Evolutionary conservation across 306 rosid genomes (phyloP).

Genomic region (Medicago lupulina): DNA sequence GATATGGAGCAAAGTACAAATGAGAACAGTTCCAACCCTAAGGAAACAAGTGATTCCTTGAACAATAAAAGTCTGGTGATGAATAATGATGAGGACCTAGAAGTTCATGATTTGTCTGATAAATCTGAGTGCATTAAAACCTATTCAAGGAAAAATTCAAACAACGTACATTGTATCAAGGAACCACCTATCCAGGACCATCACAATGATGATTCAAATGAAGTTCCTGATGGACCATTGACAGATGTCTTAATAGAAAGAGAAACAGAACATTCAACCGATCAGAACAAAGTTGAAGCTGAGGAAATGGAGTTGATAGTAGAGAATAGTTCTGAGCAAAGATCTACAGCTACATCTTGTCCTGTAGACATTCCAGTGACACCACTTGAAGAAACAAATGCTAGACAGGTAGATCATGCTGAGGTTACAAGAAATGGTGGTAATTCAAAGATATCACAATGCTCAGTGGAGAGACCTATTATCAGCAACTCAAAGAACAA

Average conservation of each 20-base stretch:
- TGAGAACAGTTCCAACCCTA: slow-evolving; percentile 25
- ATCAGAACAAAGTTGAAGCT: slow-evolving; percentile 36
- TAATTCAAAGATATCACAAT: slow-evolving; percentile 38
- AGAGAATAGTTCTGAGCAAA: slow-evolving; percentile 23
- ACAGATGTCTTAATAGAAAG: slow-evolving; percentile 34
- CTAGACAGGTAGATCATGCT: slow-evolving; percentile 30
- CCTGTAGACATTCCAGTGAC: slow-evolving; percentile 29
- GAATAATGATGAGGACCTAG: slow-evolving; percentile 16
- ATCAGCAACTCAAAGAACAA: slow-evolving; percentile 56
- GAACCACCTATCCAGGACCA: slow-evolving; percentile 1
- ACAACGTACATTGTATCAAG: slow-evolving; percentile 15
- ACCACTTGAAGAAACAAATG: slow-evolving; percentile 40
- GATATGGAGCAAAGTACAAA: background rate
- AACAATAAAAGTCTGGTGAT: slow-evolving; percentile 34
- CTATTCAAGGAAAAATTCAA: slow-evolving; percentile 32
- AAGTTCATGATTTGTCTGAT: slow-evolving; percentile 11
- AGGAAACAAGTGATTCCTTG: slow-evolving; percentile 20
- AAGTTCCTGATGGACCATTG: slow-evolving; percentile 34
- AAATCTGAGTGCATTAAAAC: slow-evolving; percentile 7
- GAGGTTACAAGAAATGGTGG: slow-evolving; percentile 33
- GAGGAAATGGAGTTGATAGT: slow-evolving; percentile 33
- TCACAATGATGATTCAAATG: slow-evolving; percentile 27
- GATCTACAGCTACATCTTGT: slow-evolving; percentile 28
- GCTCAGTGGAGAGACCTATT: slow-evolving; percentile 45
- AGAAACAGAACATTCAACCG: slow-evolving; percentile 29